phyloP scores from a whole-genome alignment of 257 asterid genomes.

The Ophiorrhiza pumila region DNA sequence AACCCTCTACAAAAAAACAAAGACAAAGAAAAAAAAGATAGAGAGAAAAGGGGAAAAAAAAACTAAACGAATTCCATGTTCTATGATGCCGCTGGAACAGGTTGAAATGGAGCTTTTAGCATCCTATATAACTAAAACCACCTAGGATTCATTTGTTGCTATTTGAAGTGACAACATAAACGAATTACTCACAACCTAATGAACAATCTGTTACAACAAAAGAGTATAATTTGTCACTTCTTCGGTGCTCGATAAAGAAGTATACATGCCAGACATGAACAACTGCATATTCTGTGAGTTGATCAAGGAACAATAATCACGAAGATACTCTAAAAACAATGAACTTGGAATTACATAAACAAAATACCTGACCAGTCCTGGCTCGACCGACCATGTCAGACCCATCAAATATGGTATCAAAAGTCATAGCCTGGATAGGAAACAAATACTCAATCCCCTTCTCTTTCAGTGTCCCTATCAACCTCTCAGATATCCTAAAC shows the following conservation, averaged over 20 bases:
- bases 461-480: constrained; percentile 48
- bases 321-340: neutral
- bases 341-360: neutral
- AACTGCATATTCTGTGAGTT: neutral
- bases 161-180: too few species aligned
- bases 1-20: too few species aligned
- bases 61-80: neutral
- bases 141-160: too few species aligned
- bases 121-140: too few species aligned
- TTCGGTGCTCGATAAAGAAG: neutral
- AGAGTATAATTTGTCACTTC: neutral
- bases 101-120: too few species aligned
- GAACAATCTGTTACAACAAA: too few species aligned
- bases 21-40: neutral
- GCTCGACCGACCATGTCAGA: constrained; percentile 92
- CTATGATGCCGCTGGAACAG: too few species aligned
- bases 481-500: constrained; percentile 63
- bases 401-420: constrained; percentile 63
- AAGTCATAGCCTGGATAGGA: constrained; percentile 90
- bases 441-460: constrained; percentile 68
- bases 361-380: constrained; percentile 79
- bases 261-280: too few species aligned
- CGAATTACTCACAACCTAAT: too few species aligned
- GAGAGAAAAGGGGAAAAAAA: too few species aligned
- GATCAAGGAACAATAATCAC: neutral